Base-by-base conservation (phyloP, 768 basidiomycete genomes). In the Trametes villosa region DNA sequence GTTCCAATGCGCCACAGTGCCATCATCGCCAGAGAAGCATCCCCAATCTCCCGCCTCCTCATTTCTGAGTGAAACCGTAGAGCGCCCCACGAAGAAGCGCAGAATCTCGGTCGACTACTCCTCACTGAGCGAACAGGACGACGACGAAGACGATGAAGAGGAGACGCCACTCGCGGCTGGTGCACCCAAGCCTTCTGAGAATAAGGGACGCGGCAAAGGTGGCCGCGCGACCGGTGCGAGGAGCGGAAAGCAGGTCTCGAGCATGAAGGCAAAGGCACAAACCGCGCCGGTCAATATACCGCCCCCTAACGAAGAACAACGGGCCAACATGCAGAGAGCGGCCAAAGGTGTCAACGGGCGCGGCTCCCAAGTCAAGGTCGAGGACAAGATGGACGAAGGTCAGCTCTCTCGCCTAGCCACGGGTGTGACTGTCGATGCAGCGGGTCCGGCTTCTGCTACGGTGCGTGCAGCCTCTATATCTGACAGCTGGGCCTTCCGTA, bases 381-480 rank as follows among this genome's bases (percentile, higher is more conserved):
- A 94, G 71, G 92, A 90, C 48, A 87, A 85, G 71, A 83, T 93
- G 81, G 88, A 92, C 49, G 90, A 90, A 67, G 80, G 82, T 30
- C 90, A 93, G 70, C 74, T 94, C 18, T 85, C 83, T 47, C 83
- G 92, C 40, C 79, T 96, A 53, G 88, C 88, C 17, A 91, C 89
- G 17, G 92, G 92, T 29, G 87, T 92, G 7, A 87, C 92, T 3
- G 81, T 93, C 3, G 92, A 94, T 70, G 80, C 86, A 9, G 80
- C 78, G 26, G 78, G 75, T 63, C 65, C 77, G 62, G 65, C 75
- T 60, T 77, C 83, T 18, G 72, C 81, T 55, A 78, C 75, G 59
- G 86, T 88, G 72, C 65, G 83, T 72, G 22, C 30, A 38, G n/a
- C 8, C 12, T 36, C 24, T 50, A 12, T 11, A 22, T 1, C 24